Evolutionary conservation across 176 grass and related monocot species (phyloP).

Genomic region (Carex kokanica): DNA sequence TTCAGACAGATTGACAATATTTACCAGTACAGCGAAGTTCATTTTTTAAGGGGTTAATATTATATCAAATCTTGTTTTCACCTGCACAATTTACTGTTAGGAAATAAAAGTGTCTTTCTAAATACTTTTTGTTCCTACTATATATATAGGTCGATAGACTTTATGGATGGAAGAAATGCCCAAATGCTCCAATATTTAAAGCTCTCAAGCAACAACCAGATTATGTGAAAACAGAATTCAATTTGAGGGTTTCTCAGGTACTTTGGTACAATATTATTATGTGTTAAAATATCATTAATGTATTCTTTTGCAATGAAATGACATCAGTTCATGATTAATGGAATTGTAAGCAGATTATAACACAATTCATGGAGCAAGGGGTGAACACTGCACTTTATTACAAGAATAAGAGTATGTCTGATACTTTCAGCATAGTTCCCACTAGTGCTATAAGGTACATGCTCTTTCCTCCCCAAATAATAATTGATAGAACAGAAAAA

Average conservation of each 20-base stretch:
- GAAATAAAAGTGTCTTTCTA: not conserved
- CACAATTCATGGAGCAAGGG: slow-evolving; percentile 90
- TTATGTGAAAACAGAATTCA: slow-evolving; percentile 50
- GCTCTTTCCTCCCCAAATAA: slow-evolving; percentile 1
- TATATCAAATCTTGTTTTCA: not conserved
- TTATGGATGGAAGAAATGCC: slow-evolving; percentile 55
- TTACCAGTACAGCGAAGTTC: not conserved
- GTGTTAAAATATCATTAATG: not conserved
- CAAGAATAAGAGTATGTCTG: slow-evolving; percentile 87
- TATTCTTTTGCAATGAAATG: not conserved
- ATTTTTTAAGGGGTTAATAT: not conserved
- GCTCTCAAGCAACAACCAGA: slow-evolving; percentile 44
- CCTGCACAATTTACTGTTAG: not conserved
- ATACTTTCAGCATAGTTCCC: slow-evolving; percentile 91
- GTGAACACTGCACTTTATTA: slow-evolving; percentile 92
- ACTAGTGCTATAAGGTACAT: slow-evolving; percentile 84
- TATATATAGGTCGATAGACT: slow-evolving; percentile 60
- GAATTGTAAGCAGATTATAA: slow-evolving; percentile 58
- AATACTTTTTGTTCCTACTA: slow-evolving; percentile 2
- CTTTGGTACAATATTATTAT: not conserved
- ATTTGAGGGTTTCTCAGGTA: slow-evolving; percentile 61
- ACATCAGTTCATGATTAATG: not conserved
- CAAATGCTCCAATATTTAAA: slow-evolving; percentile 47
- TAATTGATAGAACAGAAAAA: not conserved
- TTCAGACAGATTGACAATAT: not conserved